phyloP scores from a whole-genome alignment of 1,284 basidiomycete genomes.

The Boletus sp. region DNA sequence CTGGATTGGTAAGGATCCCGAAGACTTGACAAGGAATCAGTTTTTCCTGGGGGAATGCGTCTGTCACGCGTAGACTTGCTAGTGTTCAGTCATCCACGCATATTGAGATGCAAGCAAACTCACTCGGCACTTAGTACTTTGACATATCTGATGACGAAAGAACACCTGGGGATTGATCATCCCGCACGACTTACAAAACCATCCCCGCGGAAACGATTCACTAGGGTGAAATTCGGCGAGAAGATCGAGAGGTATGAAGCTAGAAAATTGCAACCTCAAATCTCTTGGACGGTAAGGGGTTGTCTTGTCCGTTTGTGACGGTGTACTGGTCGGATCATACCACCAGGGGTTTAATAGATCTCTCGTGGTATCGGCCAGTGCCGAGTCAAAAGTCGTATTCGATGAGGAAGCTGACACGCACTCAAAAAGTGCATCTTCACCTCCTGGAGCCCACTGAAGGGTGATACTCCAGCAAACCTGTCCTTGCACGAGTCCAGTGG shows the following conservation, averaged over 20 bases:
- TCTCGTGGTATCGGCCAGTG: not conserved
- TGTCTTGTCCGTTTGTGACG: conserved; percentile 1
- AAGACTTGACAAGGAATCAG: conserved; percentile 24
- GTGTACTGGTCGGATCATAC: conserved; percentile 3
- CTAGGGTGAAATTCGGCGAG: conserved; percentile 26
- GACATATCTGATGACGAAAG: conserved; percentile 37
- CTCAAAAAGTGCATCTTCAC: conserved; percentile 24
- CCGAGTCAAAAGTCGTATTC: not conserved
- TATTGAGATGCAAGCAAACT: not conserved
- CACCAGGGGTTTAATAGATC: conserved; percentile 28
- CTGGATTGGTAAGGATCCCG: conserved; percentile 31
- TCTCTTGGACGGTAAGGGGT: conserved; percentile 18
- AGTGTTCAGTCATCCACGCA: conserved; percentile 12
- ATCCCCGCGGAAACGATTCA: conserved; percentile 34
- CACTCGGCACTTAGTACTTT: conserved; percentile 33
- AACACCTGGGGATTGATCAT: conserved; percentile 37
- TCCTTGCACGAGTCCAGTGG: conserved; percentile 15
- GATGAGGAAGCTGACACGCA: not conserved
- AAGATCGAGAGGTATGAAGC: conserved; percentile 36
- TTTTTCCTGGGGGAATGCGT: conserved; percentile 15
- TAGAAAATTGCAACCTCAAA: conserved; percentile 27
- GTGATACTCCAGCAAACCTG: conserved; percentile 27
- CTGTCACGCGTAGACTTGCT: conserved; percentile 15
- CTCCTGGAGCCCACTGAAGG: conserved; percentile 31
- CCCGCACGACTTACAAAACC: conserved; percentile 38